Evolutionary conservation across 2,329 filamentous ascomycete genomes (phyloP).

Genomic region (Exophiala spinifera): DNA sequence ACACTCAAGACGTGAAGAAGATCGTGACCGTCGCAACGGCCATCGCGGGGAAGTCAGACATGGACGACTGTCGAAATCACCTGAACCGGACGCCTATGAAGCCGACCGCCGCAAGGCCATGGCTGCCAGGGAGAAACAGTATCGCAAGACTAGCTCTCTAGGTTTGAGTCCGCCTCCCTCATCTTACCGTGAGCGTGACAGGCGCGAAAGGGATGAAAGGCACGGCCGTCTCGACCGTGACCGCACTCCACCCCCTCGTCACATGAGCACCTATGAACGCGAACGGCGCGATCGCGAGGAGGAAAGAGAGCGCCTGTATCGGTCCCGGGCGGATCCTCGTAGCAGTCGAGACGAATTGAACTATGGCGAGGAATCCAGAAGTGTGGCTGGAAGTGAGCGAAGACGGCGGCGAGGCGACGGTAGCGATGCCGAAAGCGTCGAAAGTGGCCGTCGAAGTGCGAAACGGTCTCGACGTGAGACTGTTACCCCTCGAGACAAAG

Average conservation of each 20-base stretch:
- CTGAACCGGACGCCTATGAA: slow-evolving; percentile 92
- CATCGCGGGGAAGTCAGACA: slow-evolving; percentile 32
- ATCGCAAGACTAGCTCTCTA: slow-evolving; percentile 71
- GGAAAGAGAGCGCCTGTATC: slow-evolving; percentile 83
- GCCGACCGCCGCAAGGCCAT: slow-evolving; percentile 91
- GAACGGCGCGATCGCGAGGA: slow-evolving; percentile 85
- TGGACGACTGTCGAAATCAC: slow-evolving; percentile 71
- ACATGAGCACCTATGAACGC: slow-evolving; percentile 62
- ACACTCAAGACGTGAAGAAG: slow-evolving; percentile 55
- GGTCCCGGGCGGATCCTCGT: slow-evolving; percentile 73
- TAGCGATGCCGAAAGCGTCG: slow-evolving; percentile 65
- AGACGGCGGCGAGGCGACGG: slow-evolving; percentile 71
- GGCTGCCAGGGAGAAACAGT: slow-evolving; percentile 89
- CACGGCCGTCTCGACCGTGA: slow-evolving; percentile 37
- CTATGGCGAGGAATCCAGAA: slow-evolving; percentile 69
- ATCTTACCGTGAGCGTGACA: slow-evolving; percentile 38
- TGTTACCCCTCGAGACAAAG: slow-evolving; percentile 48
- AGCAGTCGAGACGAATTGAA: slow-evolving; percentile 83
- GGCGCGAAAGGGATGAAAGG: slow-evolving; percentile 39
- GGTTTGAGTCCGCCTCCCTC: slow-evolving; percentile 52
- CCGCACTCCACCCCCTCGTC: slow-evolving; percentile 33
- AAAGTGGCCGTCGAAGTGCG: slow-evolving; percentile 52
- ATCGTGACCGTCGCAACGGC: slow-evolving; percentile 58
- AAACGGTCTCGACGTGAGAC: slow-evolving; percentile 54
- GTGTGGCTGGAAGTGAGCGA: slow-evolving; percentile 59